Percentiles rank a stretch among this genome's conserved stretches.
phyloP scores from a whole-genome alignment of 495 filamentous ascomycete species.

The Talaromyces adpressus region DNA sequence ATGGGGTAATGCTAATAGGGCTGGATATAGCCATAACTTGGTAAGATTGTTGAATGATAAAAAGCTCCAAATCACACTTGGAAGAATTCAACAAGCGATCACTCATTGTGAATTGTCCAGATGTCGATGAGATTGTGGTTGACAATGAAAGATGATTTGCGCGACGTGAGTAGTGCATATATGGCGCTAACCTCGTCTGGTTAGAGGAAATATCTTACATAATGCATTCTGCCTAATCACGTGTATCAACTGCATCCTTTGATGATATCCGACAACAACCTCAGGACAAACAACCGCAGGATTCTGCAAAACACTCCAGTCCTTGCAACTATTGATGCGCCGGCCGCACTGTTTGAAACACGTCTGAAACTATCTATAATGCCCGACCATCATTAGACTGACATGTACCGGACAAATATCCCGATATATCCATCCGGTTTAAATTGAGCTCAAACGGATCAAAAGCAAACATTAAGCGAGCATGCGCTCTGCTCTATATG shows the following conservation, averaged over 20 bases:
- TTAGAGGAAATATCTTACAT: not conserved
- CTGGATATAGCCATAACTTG: not conserved
- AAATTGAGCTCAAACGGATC: not conserved
- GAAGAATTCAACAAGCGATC: too few relatives aligned
- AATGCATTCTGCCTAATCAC: slow-evolving; percentile 1
- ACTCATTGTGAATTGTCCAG: too few relatives aligned
- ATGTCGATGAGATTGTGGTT: not conserved
- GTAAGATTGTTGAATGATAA: not conserved
- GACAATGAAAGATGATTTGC: not conserved
- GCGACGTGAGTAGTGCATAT: not conserved
- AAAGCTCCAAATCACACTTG: not conserved
- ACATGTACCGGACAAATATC: not conserved
- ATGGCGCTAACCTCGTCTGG: not conserved
- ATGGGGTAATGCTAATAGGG: not conserved
- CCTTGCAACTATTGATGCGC: not conserved
- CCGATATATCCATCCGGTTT: not conserved
- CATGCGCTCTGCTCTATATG: not conserved
- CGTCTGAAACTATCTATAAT: not conserved
- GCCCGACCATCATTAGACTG: not conserved
- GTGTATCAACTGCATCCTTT: slow-evolving; percentile 8
- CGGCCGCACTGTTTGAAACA: not conserved
- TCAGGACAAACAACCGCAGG: not conserved
- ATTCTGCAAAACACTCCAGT: not conserved
- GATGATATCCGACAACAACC: slow-evolving; percentile 15
- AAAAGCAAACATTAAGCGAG: not conserved